phyloP scores from a whole-genome alignment of 2,329 filamentous ascomycete species.

The Berkeleyomyces basicola region DNA sequence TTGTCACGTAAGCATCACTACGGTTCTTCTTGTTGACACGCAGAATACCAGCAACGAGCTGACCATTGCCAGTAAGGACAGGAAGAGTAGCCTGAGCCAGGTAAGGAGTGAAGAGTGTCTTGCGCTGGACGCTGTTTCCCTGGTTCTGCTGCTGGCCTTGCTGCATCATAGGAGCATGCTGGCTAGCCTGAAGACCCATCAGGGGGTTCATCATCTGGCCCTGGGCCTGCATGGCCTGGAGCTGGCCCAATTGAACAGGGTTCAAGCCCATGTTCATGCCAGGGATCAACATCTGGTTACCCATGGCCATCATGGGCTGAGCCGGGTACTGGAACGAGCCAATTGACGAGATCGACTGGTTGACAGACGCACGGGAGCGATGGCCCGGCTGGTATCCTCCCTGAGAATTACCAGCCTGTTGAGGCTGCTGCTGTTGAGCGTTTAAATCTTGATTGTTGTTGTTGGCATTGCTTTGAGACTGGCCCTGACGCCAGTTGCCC shows the following conservation, averaged over 20 bases:
- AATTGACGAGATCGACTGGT: conserved; percentile 59
- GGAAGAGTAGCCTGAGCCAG: conserved; percentile 87
- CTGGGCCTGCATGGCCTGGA: conserved; percentile 72
- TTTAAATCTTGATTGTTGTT: conserved; percentile 3
- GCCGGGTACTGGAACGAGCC: conserved; percentile 77
- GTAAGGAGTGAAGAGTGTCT: conserved; percentile 96
- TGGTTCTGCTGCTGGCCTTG: conserved; percentile 46
- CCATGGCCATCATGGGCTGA: conserved; percentile 77
- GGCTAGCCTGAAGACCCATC: conserved; percentile 37
- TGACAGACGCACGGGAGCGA: conserved; percentile 68
- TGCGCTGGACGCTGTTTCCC: conserved; percentile 76
- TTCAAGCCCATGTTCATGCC: conserved; percentile 70
- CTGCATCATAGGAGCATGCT: conserved; percentile 28
- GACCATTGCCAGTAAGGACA: conserved; percentile 75
- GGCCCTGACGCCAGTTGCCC: conserved; percentile 79
- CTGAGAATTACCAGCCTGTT: conserved; percentile 23
- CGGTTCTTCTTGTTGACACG: conserved; percentile 99
- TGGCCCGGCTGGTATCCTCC: conserved; percentile 82
- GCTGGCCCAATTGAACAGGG: conserved; percentile 71
- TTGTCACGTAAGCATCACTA: conserved; percentile 94
- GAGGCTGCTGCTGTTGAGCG: conserved; percentile 29
- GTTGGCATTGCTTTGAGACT: conserved; percentile 20
- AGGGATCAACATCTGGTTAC: conserved; percentile 72
- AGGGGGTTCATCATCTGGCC: conserved; percentile 58
- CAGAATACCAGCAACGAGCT: conserved; percentile 89